phyloP scores from a whole-genome alignment of 2,329 filamentous ascomycete genomes.

The Colletotrichum brevisporum region DNA sequence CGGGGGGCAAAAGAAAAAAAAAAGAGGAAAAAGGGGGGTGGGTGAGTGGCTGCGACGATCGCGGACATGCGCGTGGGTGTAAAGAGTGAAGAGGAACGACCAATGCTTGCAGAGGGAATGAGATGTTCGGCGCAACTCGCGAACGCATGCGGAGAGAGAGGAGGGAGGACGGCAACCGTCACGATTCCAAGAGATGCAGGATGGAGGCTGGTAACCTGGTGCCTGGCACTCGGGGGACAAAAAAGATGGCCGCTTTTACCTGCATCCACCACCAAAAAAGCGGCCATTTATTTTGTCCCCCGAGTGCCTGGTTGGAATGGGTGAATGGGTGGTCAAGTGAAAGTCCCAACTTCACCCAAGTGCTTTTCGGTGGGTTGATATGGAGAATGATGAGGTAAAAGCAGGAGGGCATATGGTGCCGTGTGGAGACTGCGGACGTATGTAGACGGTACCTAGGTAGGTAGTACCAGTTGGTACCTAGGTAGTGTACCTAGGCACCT shows the following conservation, averaged over 20 bases:
- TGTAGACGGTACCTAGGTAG: too few species aligned
- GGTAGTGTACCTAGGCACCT: too few species aligned
- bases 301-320: not conserved
- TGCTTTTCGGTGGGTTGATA: constrained; percentile 20
- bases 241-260: too few species aligned
- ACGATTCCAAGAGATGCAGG: not conserved
- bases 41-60: too few species aligned
- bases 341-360: too few species aligned
- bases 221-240: too few species aligned
- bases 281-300: too few species aligned
- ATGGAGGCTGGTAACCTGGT: not conserved
- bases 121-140: constrained; percentile 3
- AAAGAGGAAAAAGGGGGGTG: too few species aligned
- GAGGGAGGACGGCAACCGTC: constrained; percentile 6
- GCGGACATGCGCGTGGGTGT: too few species aligned
- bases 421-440: not conserved
- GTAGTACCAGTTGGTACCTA: too few species aligned
- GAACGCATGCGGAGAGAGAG: constrained; percentile 22
- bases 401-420: not conserved
- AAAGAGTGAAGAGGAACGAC: not conserved
- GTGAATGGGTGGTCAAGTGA: constrained; percentile 16
- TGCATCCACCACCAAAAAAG: too few species aligned
- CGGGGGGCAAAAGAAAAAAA: too few species aligned
- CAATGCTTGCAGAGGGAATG: constrained; percentile 18
- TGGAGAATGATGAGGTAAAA: constrained; percentile 30